Base-by-base conservation (phyloP, 805 yeast genomes). In the Cyberlindnera saturnus region DNA sequence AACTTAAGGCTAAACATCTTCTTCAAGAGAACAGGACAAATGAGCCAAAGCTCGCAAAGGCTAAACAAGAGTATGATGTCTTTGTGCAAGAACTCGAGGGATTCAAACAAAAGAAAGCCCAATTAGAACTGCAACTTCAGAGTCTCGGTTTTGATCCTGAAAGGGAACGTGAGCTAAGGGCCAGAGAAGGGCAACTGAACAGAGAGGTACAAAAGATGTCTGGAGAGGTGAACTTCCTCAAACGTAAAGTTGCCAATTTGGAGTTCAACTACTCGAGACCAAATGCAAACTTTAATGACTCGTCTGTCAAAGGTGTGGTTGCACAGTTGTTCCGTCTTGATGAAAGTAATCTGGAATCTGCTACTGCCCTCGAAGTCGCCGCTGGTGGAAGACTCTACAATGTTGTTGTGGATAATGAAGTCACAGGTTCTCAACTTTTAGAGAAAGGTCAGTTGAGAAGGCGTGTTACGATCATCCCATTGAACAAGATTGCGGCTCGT, bases 381-480 rank as follows among this genome's bases (percentile, higher is more conserved):
- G 99, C 97, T 2, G 99, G 99, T 38, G 95, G 91, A 5, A 72
- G 90, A 52, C 64, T 95, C 28, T 95, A 79, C 61, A 89, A 90
- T 56, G 86, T 95, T 31, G 88, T 93, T 40, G 98, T 95, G 28
- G 97, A 89, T 54, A 82, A 78, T 48, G 95, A 91, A 45, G 77
- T 69, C 16, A 82, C 87, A 3, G 98, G 95, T n/a, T 74, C 95
- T 0, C 83, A 81, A 43, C 64, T 93, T 9, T 70, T 93, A 34
- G 93, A 88, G 52, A 71, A 69, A 26, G 97, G 97, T 6, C 79
- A 77, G 46, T 69, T 91, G 40, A 76, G 80, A 55, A 80, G 85
- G 57, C 74, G 98, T 47, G 91, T 88, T 6, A 93, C 97, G 0
- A 83, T 93, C 39, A 85, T 93, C 52, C 99, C 99, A 0, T 70